Conservation (phyloP, 1,139 yeast species). For the Lodderomyces orthopsilosis region DNA sequence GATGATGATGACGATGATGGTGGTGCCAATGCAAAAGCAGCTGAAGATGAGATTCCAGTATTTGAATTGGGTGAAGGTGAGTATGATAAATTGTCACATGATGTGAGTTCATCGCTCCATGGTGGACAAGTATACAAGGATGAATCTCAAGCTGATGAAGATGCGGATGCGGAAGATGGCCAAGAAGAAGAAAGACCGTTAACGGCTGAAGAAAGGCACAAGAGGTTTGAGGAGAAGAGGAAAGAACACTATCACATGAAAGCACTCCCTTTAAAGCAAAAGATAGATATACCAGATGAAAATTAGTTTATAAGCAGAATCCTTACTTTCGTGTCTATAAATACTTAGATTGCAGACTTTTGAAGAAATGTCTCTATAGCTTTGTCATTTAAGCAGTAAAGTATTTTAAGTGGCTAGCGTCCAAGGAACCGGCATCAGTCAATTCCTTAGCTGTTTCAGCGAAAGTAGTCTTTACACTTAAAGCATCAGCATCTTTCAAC, state of each 20-base stretch:
- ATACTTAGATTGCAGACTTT: background rate
- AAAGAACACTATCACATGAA: slow-evolving; percentile 75
- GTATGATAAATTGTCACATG: slow-evolving; percentile 21
- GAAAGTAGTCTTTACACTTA: slow-evolving; percentile 51
- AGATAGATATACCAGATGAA: slow-evolving; percentile 30
- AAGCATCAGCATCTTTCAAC: slow-evolving; percentile 51
- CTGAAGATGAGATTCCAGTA: slow-evolving; percentile 28
- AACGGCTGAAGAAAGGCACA: slow-evolving; percentile 62
- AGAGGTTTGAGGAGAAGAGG: slow-evolving; percentile 69
- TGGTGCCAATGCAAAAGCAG: background rate
- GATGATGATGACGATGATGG: slow-evolving; percentile 51
- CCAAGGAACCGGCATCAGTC: slow-evolving; percentile 29
- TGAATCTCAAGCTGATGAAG: slow-evolving; percentile 26
- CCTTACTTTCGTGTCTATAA: background rate
- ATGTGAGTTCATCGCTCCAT: slow-evolving; percentile 24
- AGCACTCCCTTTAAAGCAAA: slow-evolving; percentile 49
- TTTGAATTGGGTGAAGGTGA: slow-evolving; percentile 47
- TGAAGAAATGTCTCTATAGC: background rate
- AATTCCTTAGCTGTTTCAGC: slow-evolving; percentile 47
- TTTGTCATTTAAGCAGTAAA: slow-evolving; percentile 16
- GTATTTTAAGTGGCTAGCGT: slow-evolving; percentile 37
- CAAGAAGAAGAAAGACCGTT: slow-evolving; percentile 33
- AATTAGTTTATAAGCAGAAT: slow-evolving; percentile 10
- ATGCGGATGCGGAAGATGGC: slow-evolving; percentile 31
- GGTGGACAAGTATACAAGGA: slow-evolving; percentile 38